phyloP scores from a whole-genome alignment of 768 basidiomycete species.

The Ramaria rubella region DNA sequence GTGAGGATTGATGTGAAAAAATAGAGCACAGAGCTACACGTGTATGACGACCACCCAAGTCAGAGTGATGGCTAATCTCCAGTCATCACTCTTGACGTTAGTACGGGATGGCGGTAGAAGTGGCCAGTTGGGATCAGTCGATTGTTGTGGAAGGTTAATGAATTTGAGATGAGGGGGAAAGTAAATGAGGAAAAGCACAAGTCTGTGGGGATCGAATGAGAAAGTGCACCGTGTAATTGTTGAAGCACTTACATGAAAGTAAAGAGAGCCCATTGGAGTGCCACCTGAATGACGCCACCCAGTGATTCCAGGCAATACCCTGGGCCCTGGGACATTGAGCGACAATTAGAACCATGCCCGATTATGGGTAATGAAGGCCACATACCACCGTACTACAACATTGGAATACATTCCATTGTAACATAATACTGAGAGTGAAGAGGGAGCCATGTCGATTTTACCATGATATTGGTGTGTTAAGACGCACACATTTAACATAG shows the following conservation, averaged over 20 bases:
- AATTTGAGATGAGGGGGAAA: slow-evolving; percentile 85
- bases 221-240: background rate
- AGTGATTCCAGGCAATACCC: slow-evolving; percentile 73
- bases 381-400: slow-evolving; percentile 76
- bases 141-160: slow-evolving; percentile 26
- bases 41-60: slow-evolving; percentile 67
- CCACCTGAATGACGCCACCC: slow-evolving; percentile 78
- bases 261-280: slow-evolving; percentile 80
- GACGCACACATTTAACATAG: slow-evolving; percentile 75
- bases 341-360: slow-evolving; percentile 2
- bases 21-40: slow-evolving; percentile 48
- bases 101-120: slow-evolving; percentile 34
- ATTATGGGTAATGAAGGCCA: slow-evolving; percentile 41
- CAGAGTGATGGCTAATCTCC: slow-evolving; percentile 71
- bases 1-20: background rate
- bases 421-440: slow-evolving; percentile 38
- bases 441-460: background rate
- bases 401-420: slow-evolving; percentile 76
- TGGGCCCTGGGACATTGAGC: slow-evolving; percentile 38
- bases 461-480: background rate
- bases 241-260: slow-evolving; percentile 63
- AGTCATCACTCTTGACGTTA: slow-evolving; percentile 53
- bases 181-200: slow-evolving; percentile 88
- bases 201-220: slow-evolving; percentile 35
- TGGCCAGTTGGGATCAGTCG: slow-evolving; percentile 34